Evolutionary conservation across 129 eudicot species (phyloP), one percentile per base, ranked within the genome.

Genomic region (Erigeron canadensis): DNA sequence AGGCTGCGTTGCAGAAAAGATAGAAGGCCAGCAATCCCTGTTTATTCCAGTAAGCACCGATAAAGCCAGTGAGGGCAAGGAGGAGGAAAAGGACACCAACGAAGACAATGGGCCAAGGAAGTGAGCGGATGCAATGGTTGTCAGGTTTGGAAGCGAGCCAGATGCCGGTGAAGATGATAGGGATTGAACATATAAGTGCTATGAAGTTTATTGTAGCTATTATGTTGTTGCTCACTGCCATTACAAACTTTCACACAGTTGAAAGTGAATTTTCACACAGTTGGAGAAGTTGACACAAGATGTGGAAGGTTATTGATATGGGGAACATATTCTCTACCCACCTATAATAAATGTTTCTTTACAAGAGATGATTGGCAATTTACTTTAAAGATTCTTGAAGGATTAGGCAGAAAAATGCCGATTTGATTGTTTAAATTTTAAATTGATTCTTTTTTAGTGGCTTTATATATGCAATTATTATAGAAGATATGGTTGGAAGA

Each of bases 141-240:
- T 89, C 97, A 40, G 89, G 90, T 65, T 87, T 85, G 8, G 98
- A 81, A 34, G 98, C 93, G 37, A 94, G 88, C 98, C 98, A 94
- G 53, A 87, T 81, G 46, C 97, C 98, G 67, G 96, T 75, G 72
- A 96, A 42, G 50, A 89, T 84, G 78, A 93, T 86, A 39, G 96
- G 98, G 77, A 93, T 84, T 15, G 98, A 93, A 22, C 95, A 93
- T 69, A 93, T 78, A 9, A 93, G 74, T 0, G 96, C 92, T 47
- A 89, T 73, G 88, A 93, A 93, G 84, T 93, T 93, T 1, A 93
- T 75, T 8, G 83, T 64, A 48, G 98, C 96, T 73, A 87, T 84
- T 48, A 93, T 45, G 90, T 89, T 93, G 90, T 93, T 93, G 93
- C 96, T 89, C 21, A 93, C 80, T 42, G 88, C 92, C 98, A 93